A percentile compares a stretch with the other conserved stretches of the same genome.
Conservation (phyloP, 1,139 yeast species). For the Nakaseomyces glabratus region DNA sequence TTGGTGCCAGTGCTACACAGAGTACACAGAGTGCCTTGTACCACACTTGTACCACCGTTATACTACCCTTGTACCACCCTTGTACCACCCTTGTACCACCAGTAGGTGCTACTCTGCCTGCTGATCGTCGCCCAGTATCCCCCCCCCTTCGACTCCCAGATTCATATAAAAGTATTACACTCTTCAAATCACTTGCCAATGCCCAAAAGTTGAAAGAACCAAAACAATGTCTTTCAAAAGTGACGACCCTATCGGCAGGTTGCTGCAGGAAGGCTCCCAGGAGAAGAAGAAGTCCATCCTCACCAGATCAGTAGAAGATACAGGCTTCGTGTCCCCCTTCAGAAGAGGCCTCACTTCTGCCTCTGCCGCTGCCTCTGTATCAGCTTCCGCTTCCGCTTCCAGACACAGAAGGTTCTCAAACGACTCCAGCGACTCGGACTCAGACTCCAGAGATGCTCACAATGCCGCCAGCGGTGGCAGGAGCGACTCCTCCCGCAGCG, state of each 20-base stretch:
- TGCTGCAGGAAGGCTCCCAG: constrained; percentile 2
- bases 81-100: no score
- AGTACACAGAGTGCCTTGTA: no score
- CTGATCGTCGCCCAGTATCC: no score
- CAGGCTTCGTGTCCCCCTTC: constrained; percentile 14
- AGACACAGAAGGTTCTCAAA: not conserved
- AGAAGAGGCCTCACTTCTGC: constrained; percentile 6
- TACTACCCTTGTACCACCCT: no score
- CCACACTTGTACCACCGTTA: no score
- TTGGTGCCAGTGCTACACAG: no score
- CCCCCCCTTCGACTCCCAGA: no score
- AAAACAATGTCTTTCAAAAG: not conserved
- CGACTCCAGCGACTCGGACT: not conserved
- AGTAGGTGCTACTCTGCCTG: no score
- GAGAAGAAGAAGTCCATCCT: not conserved
- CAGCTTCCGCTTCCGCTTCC: not conserved
- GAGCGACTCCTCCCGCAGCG: constrained; percentile 2
- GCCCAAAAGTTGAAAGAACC: not conserved
- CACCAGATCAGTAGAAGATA: constrained; percentile 1
- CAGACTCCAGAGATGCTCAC: no score
- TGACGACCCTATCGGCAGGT: constrained; percentile 7
- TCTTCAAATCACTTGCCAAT: no score
- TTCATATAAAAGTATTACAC: no score
- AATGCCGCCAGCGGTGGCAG: no score
- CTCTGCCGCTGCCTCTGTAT: not conserved